Base-by-base conservation (phyloP, 2,329 filamentous ascomycete species). In the Sporothrix euskadiensis region DNA sequence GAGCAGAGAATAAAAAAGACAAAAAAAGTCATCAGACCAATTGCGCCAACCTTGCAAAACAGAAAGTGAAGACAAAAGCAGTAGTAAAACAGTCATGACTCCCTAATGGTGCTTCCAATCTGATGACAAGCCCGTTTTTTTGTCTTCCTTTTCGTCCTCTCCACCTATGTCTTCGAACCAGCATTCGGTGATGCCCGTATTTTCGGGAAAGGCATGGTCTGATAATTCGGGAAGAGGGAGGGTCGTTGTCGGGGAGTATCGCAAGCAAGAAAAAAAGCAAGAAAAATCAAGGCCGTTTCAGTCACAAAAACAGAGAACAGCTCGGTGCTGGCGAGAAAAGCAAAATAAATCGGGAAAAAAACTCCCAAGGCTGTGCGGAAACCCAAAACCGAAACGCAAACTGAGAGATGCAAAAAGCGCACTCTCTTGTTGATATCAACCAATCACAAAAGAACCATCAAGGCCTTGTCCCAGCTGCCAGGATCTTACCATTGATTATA, bases 271-370 rank as follows among this genome's bases (percentile, higher is more conserved):
- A 78, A 80, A 75, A 75, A 63, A 77, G 39, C 26, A 69, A 61
- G 65, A 32, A 69, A 61, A 47, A 59, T 39, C 56, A 85, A 74
- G 83, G 86, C 74, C 16, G 39, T 66, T 44, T 39, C 61, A 44
- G 39, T 16, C 39, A 39, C 61, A 47, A 12, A 44, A 14, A 30
- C 19, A 47, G 16, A 9, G 39, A 47, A 30, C 83, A 84, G 2
- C 76, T 86, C 47, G 81, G 81, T 6, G 83, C 84, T 1, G 84
- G 84, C 4, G 52, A 47, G 6, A 56, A 57, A 57, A 71, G 39
- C 57, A 65, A 71, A 52, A n/a, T 32, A 63, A 39, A 66, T 19
- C 2, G 61, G 61, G 35, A 69, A 35, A 35, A 69, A 61, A 52
- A 26, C 26, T 3, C 2, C 54, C 41, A 66, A 9, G 41, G 32